Evolutionary conservation across 2,329 filamentous ascomycete species (phyloP), one percentile per base, ranked within the genome.

Genomic region (Pseudopyrenochaeta lycopersici): DNA sequence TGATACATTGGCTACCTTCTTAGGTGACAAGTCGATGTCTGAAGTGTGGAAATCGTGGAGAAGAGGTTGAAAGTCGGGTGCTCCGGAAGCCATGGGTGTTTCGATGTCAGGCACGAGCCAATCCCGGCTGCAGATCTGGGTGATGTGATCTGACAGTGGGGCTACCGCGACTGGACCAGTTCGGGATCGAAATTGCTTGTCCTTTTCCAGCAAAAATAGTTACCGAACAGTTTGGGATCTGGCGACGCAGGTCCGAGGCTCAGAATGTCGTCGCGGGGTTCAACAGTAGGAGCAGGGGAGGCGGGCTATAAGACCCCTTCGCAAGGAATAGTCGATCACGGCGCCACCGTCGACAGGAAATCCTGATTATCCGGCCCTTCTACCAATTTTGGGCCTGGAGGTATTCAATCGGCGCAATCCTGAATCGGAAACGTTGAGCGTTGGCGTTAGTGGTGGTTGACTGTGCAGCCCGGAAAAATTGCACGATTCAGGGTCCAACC

Each of bases 31-130:
- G 46, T 63, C 56, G 14, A 62, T 55, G 39, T 58, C 58, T 11
- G 57, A 58, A n/a, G 60, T 56, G 30, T 66, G 49, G 49, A 62
- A 67, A 49, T 65, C 57, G 21, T 58, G 56, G 35, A 68, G 60
- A 30, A 71, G 63, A 49, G 66, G 53, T 21, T 51, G 51, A n/a
- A 47, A 56, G 39, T 52, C 54, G 54, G 61, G 52, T 41, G 49
- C 55, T 46, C 50, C 60, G 50, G 62, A 50, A 43, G 63, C 54
- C 65, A 68, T 70, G 43, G 46, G 7, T 29, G 27, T 15, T 6
- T 27, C 23, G 23, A 12, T 23, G 23, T 49, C 55, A 63, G 64
- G 64, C 51, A 67, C 62, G 51, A 53, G 60, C 62, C 63, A 64
- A 66, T 66, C 27, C 48, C 49, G 21, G 49, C 23, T 36, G 36